Percentiles rank a stretch among this genome's conserved stretches.
phyloP scores from a whole-genome alignment of 2,329 filamentous ascomycete species.

The Clarireedia paspali region DNA sequence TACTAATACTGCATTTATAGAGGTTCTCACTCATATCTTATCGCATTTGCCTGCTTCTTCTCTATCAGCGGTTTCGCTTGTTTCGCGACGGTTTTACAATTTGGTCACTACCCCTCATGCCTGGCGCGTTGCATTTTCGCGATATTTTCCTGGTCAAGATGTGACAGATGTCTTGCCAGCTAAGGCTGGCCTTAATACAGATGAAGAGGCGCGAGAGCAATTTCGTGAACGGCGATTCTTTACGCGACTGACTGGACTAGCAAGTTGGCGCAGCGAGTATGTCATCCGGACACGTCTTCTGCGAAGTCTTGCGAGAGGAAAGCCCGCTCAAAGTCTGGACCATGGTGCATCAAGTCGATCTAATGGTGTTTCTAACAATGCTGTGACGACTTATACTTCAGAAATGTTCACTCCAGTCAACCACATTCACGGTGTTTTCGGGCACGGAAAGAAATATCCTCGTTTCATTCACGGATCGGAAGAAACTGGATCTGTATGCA shows the following conservation, averaged over 20 bases:
- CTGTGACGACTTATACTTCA: conserved; percentile 79
- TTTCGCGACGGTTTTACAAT: conserved; percentile 79
- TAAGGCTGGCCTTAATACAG: conserved; percentile 21
- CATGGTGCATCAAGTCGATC: conserved; percentile 45
- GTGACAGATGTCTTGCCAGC: conserved; percentile 33
- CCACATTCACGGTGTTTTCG: conserved; percentile 71
- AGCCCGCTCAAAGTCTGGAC: conserved; percentile 54
- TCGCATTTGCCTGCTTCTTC: conserved; percentile 85
- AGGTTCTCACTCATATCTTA: conserved; percentile 84
- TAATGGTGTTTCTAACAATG: conserved; percentile 42
- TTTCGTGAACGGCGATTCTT: conserved; percentile 72
- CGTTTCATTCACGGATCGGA: conserved; percentile 77
- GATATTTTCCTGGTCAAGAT: conserved; percentile 77
- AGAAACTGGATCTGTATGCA: conserved; percentile 69
- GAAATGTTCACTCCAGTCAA: conserved; percentile 74
- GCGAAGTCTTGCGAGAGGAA: conserved; percentile 73
- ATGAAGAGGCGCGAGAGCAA: conserved; percentile 41
- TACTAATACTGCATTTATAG: conserved; percentile 40
- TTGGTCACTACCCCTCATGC: conserved; percentile 87
- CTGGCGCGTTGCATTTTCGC: conserved; percentile 87
- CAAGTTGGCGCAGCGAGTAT: conserved; percentile 97
- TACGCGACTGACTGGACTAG: conserved; percentile 68
- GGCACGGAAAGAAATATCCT: conserved; percentile 64
- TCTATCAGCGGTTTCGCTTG: conserved; percentile 72
- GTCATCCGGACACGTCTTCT: conserved; percentile 79